These are phyloP conservation scores for Tuber indicum DNA, from an alignment of 495 filamentous ascomycete genomes.

Conservation along the genomic window DNA sequence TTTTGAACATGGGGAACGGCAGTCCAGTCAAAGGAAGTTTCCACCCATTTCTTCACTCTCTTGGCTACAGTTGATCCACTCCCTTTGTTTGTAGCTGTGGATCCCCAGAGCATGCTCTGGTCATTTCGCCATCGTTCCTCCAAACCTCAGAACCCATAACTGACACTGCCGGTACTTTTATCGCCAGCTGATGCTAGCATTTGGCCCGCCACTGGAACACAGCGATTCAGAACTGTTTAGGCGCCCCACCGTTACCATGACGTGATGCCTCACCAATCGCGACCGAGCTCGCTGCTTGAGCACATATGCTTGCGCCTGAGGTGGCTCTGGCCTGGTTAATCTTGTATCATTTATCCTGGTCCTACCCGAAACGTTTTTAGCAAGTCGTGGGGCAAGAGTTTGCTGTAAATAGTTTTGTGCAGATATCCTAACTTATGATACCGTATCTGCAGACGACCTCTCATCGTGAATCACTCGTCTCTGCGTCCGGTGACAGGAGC, in stretches of 20 bases:
- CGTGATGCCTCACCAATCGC: constrained; percentile 1
- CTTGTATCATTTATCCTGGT: too few species aligned
- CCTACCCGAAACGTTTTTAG: not conserved
- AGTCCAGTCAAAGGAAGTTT: not conserved
- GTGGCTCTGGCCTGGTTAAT: not conserved
- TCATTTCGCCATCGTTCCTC: not conserved
- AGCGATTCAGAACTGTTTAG: not conserved
- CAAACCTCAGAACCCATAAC: not conserved
- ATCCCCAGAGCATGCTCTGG: not conserved
- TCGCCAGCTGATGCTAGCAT: not conserved
- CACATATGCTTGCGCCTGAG: not conserved
- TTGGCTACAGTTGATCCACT: not conserved
- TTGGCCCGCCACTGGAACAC: constrained; percentile 2
- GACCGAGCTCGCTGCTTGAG: not conserved
- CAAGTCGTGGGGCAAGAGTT: not conserved
- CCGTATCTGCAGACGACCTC: not conserved
- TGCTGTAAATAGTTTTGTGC: constrained; percentile 2
- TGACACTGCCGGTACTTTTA: not conserved
- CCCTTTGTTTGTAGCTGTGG: not conserved
- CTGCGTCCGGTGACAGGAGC: not conserved
- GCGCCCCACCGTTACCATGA: not conserved
- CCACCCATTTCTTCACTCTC: not conserved
- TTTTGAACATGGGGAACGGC: not conserved
- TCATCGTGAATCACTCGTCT: not conserved
- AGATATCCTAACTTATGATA: not conserved